Base-by-base conservation (phyloP, 2,329 filamentous ascomycete genomes). In the Tolypocladium tundrense region DNA sequence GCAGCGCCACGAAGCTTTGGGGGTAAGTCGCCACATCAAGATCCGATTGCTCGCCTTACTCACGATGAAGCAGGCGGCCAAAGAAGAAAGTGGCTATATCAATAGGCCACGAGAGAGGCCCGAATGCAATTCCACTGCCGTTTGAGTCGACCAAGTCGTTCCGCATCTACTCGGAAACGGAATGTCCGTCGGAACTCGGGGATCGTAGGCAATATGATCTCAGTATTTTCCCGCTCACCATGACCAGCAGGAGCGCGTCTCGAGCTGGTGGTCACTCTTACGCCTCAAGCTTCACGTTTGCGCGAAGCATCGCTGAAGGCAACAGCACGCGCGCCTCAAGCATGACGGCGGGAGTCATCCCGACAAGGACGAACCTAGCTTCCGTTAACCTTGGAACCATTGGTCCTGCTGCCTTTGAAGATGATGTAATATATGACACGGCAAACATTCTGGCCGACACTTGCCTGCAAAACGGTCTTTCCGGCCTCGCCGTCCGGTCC, bases 401-500 rank as follows among this genome's bases (percentile, higher is more conserved):
- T 5, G 58, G 55, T 1, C 5, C 45, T 7, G 56, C 35, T 5
- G 43, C 56, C 2, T 43, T 57, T 10, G 42, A 58, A 27, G 57
- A 57, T 7, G 39, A n/a, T 35, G 39, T 19, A 5, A n/a, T 57
- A 1, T 3, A 48, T 16, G 39, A 42, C 33, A 60, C 58, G 3
- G 39, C 43, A 19, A 35, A 33, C 54, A 3, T 51, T 10, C 45
- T 58, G 16, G 57, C 53, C 13, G 39, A n/a, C 16, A 43, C 21
- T 10, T 55, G 53, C 24, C n/a, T 24, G 3, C 43, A 58, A 19
- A 43, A 37, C 37, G n/a, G 14, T 2, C 45, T 58, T 5, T 43
- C 57, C 14, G 57, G 57, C n/a, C 39, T 58, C 16, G 57, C 57
- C 7, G 8, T 58, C 13, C 56, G 66, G 57, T 24, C 51, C 63